phyloP scores from a whole-genome alignment of 2,329 filamentous ascomycete genomes.

The Claviceps citrina region DNA sequence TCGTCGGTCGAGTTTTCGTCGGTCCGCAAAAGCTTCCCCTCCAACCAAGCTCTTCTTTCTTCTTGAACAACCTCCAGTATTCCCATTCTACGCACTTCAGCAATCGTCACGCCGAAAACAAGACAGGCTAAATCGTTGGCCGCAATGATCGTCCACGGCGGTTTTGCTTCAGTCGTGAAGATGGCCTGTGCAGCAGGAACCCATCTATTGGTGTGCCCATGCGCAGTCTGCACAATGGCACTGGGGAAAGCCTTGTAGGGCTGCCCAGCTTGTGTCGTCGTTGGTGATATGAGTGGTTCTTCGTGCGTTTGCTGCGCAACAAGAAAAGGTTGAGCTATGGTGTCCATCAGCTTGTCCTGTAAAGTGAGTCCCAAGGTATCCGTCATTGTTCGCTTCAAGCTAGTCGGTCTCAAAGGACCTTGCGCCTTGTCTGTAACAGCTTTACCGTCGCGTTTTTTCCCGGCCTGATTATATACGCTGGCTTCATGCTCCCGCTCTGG shows the following conservation, averaged over 20 bases:
- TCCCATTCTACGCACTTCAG: conserved; percentile 84
- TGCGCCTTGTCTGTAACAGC: conserved; percentile 31
- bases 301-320: conserved; percentile 24
- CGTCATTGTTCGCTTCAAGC: conserved; percentile 73
- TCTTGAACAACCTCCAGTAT: conserved; percentile 90
- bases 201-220: conserved; percentile 82
- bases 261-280: conserved; percentile 23
- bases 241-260: conserved; percentile 28
- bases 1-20: conserved; percentile 20
- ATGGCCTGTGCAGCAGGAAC: conserved; percentile 87
- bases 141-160: conserved; percentile 89
- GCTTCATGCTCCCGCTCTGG: conserved; percentile 20
- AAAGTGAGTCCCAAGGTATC: conserved; percentile 61
- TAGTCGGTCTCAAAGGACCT: conserved; percentile 45
- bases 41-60: conserved; percentile 77
- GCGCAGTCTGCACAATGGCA: conserved; percentile 45
- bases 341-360: conserved; percentile 73
- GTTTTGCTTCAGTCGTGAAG: conserved; percentile 82
- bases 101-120: conserved; percentile 97
- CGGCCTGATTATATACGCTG: conserved; percentile 35
- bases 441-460: conserved; percentile 40
- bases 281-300: conserved; percentile 28
- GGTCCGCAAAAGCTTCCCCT: conserved; percentile 57
- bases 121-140: conserved; percentile 94
- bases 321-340: conserved; percentile 67